These are phyloP conservation scores for Malus domestica DNA, from an alignment of 306 rosid species.

Conservation along the genomic window DNA sequence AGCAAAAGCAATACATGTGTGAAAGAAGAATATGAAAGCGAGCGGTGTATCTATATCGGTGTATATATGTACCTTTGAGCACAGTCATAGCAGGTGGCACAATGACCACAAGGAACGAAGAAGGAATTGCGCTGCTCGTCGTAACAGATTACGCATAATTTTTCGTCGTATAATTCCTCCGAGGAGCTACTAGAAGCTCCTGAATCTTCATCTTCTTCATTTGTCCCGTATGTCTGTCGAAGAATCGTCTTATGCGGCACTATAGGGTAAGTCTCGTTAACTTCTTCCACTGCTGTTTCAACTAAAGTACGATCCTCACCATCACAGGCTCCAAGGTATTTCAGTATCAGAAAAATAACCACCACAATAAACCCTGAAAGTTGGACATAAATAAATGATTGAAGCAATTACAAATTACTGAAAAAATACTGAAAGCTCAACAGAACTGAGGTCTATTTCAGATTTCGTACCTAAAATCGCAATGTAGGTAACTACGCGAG, in stretches of 20 bases:
- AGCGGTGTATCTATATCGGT: neutral
- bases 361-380: conserved; percentile 36
- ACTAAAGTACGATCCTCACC: neutral
- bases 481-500: conserved; percentile 40
- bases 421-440: neutral
- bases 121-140: conserved; percentile 67
- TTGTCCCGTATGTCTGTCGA: conserved; percentile 36
- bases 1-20: neutral
- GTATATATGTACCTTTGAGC: conserved; percentile 49
- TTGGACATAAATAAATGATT: neutral
- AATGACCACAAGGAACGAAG: conserved; percentile 77
- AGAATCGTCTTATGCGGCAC: conserved; percentile 22
- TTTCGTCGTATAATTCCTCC: conserved; percentile 63
- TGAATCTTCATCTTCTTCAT: conserved; percentile 41
- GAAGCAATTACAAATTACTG: neutral
- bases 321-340: conserved; percentile 41
- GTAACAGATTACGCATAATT: conserved; percentile 56
- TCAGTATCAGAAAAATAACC: conserved; percentile 31
- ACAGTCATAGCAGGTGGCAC: conserved; percentile 68
- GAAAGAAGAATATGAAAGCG: neutral
- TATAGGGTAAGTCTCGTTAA: conserved; percentile 47
- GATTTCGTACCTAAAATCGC: conserved; percentile 44
- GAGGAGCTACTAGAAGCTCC: conserved; percentile 45
- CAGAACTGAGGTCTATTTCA: neutral
- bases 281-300: conserved; percentile 7